Evolutionary conservation across 495 filamentous ascomycete species (phyloP), one percentile per base, ranked within the genome.

Genomic region (Parathielavia hyrcaniae): DNA sequence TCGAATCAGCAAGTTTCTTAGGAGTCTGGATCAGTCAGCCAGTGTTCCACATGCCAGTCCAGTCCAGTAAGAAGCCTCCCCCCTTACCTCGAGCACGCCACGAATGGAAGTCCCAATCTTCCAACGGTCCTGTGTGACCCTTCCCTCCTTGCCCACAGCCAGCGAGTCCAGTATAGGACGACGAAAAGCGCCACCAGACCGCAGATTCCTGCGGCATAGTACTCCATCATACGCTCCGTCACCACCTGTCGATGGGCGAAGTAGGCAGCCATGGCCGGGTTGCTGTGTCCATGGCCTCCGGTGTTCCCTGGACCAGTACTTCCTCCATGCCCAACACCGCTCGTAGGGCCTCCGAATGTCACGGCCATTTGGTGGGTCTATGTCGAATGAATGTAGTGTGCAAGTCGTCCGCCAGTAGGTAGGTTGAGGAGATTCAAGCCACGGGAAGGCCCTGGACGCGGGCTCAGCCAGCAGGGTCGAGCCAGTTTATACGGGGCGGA

Each of bases 131-230:
- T 61, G 35, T 49, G 63, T 1, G 65, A 64, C 17, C 55, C 44
- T 46, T 63, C 61, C 12, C 62, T n/a, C 39, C 57, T 65, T 13
- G 63, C 64, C 32, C 61, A 62, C 5, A 70, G n/a, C 59, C 69
- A 67, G 20, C 71, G 69, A 16, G 69, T 52, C 76, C 75, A 79
- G 53, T 79, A 77, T 39, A 71, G 68, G 40, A 81, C n/a, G 17
- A 77, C 71, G 61, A 81, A 81, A 50, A 81, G 41, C 40, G 64
- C 74, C 17, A 81, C 73, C n/a, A 83, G 71, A 8, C 72, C 72
- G 48, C 68, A 69, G 5, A 81, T 64, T 19, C 69, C 71, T 7
- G 70, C 73, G 43, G 76, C 76, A 53, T 75, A 83, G 38, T 71
- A 70, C 34, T 66, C 72, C 49, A 73, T 50, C 7, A 66, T 52